Evolutionary conservation across 2,329 filamentous ascomycete genomes (phyloP).

Genomic region (Leptographium lundbergii): DNA sequence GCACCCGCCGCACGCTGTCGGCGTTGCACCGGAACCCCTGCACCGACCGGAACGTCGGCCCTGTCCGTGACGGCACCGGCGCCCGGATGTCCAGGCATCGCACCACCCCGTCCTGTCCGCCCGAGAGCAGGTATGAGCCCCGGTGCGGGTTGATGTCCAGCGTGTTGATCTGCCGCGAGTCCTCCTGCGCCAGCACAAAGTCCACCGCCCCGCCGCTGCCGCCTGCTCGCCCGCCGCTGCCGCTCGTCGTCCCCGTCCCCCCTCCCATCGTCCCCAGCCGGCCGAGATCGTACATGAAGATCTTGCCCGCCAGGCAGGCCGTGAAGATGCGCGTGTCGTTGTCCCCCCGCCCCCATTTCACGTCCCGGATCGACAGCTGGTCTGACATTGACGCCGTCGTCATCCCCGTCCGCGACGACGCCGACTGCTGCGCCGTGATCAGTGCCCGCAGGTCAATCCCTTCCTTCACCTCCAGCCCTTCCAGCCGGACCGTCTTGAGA

Average conservation of each 20-base stretch:
- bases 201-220: slow-evolving; percentile 28
- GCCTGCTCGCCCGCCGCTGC: not conserved
- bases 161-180: slow-evolving; percentile 50
- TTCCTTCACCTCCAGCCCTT: slow-evolving; percentile 40
- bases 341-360: slow-evolving; percentile 39
- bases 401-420: slow-evolving; percentile 23
- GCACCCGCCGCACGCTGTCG: slow-evolving; percentile 48
- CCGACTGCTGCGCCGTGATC: slow-evolving; percentile 35
- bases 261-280: slow-evolving; percentile 32
- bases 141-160: slow-evolving; percentile 50
- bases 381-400: slow-evolving; percentile 28
- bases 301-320: slow-evolving; percentile 50
- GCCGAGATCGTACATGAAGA: slow-evolving; percentile 50
- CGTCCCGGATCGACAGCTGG: slow-evolving; percentile 51
- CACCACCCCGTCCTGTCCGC: slow-evolving; percentile 51
- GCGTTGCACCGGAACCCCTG: slow-evolving; percentile 40
- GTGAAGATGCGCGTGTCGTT: slow-evolving; percentile 43
- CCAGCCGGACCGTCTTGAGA: slow-evolving; percentile 46
- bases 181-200: slow-evolving; percentile 45
- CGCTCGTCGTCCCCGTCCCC: not conserved
- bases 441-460: slow-evolving; percentile 44
- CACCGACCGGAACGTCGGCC: slow-evolving; percentile 36
- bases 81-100: slow-evolving; percentile 47
- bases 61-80: slow-evolving; percentile 33
- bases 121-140: slow-evolving; percentile 44